These are phyloP conservation scores for Fusarium abutilonis DNA, from an alignment of 2,329 filamentous ascomycete genomes.

Conservation along the genomic window DNA sequence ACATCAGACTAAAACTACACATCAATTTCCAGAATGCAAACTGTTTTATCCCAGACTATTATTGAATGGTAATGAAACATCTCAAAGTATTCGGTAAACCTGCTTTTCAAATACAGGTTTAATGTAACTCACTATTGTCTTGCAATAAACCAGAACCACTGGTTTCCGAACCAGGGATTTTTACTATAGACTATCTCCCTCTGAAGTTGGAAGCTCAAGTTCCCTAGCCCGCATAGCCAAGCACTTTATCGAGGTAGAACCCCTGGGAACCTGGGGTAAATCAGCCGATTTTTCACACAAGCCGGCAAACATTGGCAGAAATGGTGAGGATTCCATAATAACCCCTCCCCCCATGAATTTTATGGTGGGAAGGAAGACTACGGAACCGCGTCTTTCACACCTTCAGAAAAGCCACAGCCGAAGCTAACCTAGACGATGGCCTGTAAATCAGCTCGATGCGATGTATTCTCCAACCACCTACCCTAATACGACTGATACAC, in stretches of 20 bases:
- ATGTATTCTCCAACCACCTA: neutral
- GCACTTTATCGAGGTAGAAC: neutral
- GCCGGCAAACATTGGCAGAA: neutral
- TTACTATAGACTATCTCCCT: constrained; percentile 14
- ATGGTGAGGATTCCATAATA: neutral
- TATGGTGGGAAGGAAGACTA: neutral
- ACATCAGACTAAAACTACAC: constrained; percentile 22
- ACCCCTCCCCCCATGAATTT: neutral
- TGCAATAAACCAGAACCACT: too few species aligned
- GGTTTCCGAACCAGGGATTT: too few species aligned
- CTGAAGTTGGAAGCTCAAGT: constrained; percentile 18
- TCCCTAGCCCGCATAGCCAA: constrained; percentile 18
- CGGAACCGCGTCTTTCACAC: constrained; percentile 17
- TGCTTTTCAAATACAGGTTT: neutral
- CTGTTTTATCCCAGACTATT: constrained; percentile 12
- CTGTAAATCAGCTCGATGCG: neutral
- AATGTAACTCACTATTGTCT: constrained; percentile 1
- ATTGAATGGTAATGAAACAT: constrained; percentile 5
- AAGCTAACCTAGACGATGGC: neutral
- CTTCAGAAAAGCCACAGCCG: constrained; percentile 5
- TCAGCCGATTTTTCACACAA: constrained; percentile 28
- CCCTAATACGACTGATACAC: neutral
- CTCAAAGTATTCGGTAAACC: constrained; percentile 25
- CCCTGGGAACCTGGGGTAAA: constrained; percentile 23
- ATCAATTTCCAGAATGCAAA: constrained; percentile 19